These are phyloP conservation scores for barley (Hordeum vulgare) DNA, from an alignment of 176 grass and related monocot species.

Conservation along the genomic window MorexV3_pseudomolecules_assembly NC_058523.1:367398935-367399434, in stretches of 20 bases:
- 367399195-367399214: conserved; percentile 69
- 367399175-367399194: conserved; percentile 57
- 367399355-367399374: conserved; percentile 74
- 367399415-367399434: conserved; percentile 65
- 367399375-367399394: conserved; percentile 74
- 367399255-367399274: conserved; percentile 91
- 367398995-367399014: conserved; percentile 74
- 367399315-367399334: conserved; percentile 66
- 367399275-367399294: conserved; percentile 75
- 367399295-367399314: conserved; percentile 71
- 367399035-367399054: conserved; percentile 72
- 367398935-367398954: conserved; percentile 87
- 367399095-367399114: conserved; percentile 82
- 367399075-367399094: conserved; percentile 83
- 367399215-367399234: conserved; percentile 79
- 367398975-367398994: conserved; percentile 82
- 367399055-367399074: conserved; percentile 86
- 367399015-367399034: conserved; percentile 75
- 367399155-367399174: conserved; percentile 79
- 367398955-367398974: conserved; percentile 92
- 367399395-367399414: conserved; percentile 74
- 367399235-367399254: conserved; percentile 76
- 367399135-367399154: conserved; percentile 87
- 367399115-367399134: conserved; percentile 84
- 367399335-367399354: conserved; percentile 63